These are phyloP conservation scores for Emmonsiellopsis sp. DNA, from an alignment of 2,329 filamentous ascomycete genomes.

Conservation along the genomic window DNA sequence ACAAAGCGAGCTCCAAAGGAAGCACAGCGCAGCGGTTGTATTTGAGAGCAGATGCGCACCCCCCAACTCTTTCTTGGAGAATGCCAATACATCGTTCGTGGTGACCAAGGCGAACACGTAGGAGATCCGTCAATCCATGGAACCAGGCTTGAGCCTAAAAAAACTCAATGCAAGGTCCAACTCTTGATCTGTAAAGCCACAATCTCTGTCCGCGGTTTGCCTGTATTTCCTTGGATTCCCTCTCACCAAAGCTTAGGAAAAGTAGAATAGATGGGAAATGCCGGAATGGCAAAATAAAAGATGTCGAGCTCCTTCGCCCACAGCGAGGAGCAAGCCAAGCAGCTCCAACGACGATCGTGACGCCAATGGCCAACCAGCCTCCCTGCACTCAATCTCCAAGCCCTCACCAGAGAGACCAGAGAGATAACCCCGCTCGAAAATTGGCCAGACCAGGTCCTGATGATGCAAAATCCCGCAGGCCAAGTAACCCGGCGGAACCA, in stretches of 20 bases:
- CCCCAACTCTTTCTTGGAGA: too few relatives aligned
- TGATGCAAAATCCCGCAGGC: not conserved
- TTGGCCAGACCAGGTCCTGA: conserved; percentile 1
- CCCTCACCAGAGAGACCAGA: not conserved
- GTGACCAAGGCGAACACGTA: too few relatives aligned
- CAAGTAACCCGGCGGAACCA: not conserved
- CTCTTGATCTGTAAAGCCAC: too few relatives aligned
- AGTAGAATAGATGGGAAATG: not conserved
- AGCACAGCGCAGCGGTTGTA: too few relatives aligned
- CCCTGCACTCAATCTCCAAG: not conserved
- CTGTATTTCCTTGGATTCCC: too few relatives aligned
- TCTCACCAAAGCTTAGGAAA: not conserved
- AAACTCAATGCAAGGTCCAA: too few relatives aligned
- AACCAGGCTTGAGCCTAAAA: too few relatives aligned
- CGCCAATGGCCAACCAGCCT: not conserved
- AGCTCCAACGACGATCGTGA: not conserved
- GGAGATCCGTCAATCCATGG: too few relatives aligned
- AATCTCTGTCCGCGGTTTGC: too few relatives aligned
- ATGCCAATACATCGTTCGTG: too few relatives aligned
- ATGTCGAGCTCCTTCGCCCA: not conserved
- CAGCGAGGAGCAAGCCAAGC: not conserved
- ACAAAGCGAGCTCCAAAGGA: too few relatives aligned
- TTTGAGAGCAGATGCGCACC: too few relatives aligned
- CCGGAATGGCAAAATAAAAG: not conserved
- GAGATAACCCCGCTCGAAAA: not conserved